Conservation (phyloP, 2,329 filamentous ascomycete species). For the Beauveria sp. region DNA sequence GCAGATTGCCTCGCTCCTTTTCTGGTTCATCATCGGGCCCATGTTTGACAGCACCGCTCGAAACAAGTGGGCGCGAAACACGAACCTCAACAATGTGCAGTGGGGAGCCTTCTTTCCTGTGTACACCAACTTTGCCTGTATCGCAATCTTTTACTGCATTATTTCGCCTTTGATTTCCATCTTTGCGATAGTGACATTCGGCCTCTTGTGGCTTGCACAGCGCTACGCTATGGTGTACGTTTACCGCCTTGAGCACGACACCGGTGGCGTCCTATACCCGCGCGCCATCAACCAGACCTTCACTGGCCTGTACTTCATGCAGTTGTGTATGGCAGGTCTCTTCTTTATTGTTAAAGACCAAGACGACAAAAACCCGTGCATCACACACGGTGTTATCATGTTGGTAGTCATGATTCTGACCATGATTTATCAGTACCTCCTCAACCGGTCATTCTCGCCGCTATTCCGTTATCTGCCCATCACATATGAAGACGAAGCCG, state of each 20-base stretch:
- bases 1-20: constrained; percentile 69
- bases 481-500: constrained; percentile 91
- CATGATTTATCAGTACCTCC: constrained; percentile 65
- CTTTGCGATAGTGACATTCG: constrained; percentile 90
- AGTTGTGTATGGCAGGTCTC: constrained; percentile 78
- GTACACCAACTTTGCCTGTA: constrained; percentile 94
- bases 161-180: constrained; percentile 85
- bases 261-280: constrained; percentile 85
- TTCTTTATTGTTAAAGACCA: constrained; percentile 71
- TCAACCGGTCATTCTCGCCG: constrained; percentile 79
- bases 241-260: constrained; percentile 81
- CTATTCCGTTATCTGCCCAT: constrained; percentile 86
- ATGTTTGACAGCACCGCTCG: constrained; percentile 74
- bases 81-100: constrained; percentile 64
- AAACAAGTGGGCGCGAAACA: constrained; percentile 81
- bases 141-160: constrained; percentile 81
- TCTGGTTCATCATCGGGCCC: constrained; percentile 75
- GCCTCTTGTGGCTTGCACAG: constrained; percentile 86
- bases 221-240: constrained; percentile 97
- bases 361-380: constrained; percentile 47
- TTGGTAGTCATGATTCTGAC: constrained; percentile 67
- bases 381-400: constrained; percentile 78
- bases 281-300: constrained; percentile 93
- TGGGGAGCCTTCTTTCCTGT: constrained; percentile 96
- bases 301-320: constrained; percentile 90